Conservation (phyloP, 2,329 filamentous ascomycete genomes). For the Trichoderma lentiforme region DNA sequence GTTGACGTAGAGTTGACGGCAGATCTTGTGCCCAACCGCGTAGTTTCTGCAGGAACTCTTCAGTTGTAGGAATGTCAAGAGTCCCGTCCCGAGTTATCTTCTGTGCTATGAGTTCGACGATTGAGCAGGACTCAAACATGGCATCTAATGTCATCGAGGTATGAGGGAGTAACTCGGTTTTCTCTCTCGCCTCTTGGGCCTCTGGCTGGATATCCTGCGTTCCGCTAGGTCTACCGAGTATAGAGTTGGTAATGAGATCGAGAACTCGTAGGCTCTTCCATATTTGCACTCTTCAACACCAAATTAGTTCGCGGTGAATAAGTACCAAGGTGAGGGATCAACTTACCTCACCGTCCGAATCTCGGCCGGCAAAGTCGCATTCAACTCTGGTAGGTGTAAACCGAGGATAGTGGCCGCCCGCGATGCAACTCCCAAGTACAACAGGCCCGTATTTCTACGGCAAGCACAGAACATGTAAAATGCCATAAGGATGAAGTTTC, state of each 20-base stretch:
- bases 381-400: not conserved
- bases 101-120: not conserved
- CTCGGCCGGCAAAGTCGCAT: not conserved
- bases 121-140: not conserved
- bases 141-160: not conserved
- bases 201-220: not conserved
- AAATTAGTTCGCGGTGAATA: not conserved
- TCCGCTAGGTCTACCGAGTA: not conserved
- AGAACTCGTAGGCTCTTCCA: not conserved
- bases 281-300: not conserved
- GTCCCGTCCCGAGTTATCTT: not conserved
- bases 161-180: not conserved
- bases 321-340: not conserved
- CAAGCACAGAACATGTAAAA: not conserved
- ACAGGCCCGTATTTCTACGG: not conserved
- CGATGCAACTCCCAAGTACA: not conserved
- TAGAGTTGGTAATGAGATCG: not conserved
- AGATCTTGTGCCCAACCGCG: not conserved
- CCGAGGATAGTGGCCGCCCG: not conserved
- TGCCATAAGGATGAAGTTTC: not conserved
- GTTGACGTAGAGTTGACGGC: not conserved
- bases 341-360: not conserved
- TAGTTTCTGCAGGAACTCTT: not conserved
- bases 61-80: not conserved
- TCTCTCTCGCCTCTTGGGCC: not conserved